These are phyloP conservation scores for Cladophialophora chaetospira DNA, from an alignment of 2,329 filamentous ascomycete genomes.

Conservation along the genomic window DNA sequence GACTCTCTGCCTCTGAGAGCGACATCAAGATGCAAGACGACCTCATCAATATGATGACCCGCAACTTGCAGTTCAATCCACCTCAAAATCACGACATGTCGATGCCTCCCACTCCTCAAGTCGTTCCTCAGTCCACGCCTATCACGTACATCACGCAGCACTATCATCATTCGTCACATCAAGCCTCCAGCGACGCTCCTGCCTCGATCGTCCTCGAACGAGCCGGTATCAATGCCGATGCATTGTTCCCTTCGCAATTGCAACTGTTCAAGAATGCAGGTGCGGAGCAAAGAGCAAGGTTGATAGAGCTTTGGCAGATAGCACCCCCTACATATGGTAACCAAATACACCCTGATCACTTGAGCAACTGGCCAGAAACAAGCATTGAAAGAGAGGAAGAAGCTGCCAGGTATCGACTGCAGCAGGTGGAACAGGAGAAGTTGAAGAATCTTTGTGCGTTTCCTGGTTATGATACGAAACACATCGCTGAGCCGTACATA, in stretches of 20 bases:
- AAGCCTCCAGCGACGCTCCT: conserved; percentile 55
- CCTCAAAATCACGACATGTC: conserved; percentile 39
- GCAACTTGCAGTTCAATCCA: conserved; percentile 66
- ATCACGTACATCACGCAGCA: conserved; percentile 79
- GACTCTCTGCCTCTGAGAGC: conserved; percentile 45
- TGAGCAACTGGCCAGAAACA: conserved; percentile 59
- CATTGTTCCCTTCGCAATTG: conserved; percentile 73
- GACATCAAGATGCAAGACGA: conserved; percentile 74
- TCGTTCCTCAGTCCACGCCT: conserved; percentile 41
- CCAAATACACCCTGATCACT: conserved; percentile 57
- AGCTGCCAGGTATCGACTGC: conserved; percentile 62
- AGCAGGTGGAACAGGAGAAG: conserved; percentile 41
- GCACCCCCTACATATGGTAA: conserved; percentile 68
- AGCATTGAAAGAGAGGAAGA: conserved; percentile 58
- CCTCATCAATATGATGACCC: conserved; percentile 75
- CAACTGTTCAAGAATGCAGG: conserved; percentile 77
- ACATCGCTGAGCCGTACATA: conserved; percentile 80
- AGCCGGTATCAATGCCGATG: conserved; percentile 66
- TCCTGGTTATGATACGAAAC: conserved; percentile 36
- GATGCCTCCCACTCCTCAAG: conserved; percentile 35
- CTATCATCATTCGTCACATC: conserved; percentile 78
- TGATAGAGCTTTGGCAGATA: conserved; percentile 84
- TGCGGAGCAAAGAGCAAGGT: conserved; percentile 68
- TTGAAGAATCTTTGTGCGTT: conserved; percentile 51
- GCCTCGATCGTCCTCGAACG: conserved; percentile 52